A percentile compares a stretch with the other conserved stretches of the same genome.
Evolutionary conservation across 305 asterid genomes (phyloP).

Genomic region (Nicotiana rustica): DNA sequence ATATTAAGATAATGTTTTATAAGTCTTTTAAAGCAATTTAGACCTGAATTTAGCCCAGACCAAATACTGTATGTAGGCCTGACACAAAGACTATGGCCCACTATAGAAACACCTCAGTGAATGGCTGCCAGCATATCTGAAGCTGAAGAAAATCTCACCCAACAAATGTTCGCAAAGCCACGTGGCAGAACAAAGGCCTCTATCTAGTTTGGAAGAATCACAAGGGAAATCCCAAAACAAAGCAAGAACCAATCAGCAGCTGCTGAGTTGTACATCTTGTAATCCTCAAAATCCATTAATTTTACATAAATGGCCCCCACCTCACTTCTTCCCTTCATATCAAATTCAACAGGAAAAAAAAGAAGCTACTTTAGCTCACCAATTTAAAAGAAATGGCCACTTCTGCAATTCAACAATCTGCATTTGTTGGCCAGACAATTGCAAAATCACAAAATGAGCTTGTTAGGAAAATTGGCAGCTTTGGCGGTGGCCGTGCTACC

Average conservation of each 20-base stretch:
- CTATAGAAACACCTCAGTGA: background rate
- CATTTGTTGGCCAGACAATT: slow-evolving; percentile 73
- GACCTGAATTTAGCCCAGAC: too few relatives aligned
- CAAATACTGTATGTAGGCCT: too few relatives aligned
- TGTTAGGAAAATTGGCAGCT: slow-evolving; percentile 60
- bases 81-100: too few relatives aligned
- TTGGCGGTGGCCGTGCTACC: slow-evolving; percentile 69
- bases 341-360: background rate
- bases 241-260: slow-evolving; percentile 58
- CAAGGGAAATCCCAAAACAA: slow-evolving; percentile 50
- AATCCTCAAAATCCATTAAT: slow-evolving; percentile 49
- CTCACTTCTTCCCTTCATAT: slow-evolving; percentile 15
- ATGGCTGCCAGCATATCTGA: background rate
- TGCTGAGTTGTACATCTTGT: slow-evolving; percentile 51
- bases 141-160: slow-evolving; percentile 23
- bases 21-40: too few relatives aligned
- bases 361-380: background rate
- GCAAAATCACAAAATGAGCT: slow-evolving; percentile 72
- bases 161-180: slow-evolving; percentile 41
- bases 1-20: too few relatives aligned
- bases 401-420: slow-evolving; percentile 80
- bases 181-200: slow-evolving; percentile 59
- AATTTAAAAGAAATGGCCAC: slow-evolving; percentile 58
- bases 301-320: slow-evolving; percentile 39
- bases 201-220: slow-evolving; percentile 41